phyloP scores from a whole-genome alignment of 202 grass and related monocot species.

The Bolboschoenoplectus hybrid region DNA sequence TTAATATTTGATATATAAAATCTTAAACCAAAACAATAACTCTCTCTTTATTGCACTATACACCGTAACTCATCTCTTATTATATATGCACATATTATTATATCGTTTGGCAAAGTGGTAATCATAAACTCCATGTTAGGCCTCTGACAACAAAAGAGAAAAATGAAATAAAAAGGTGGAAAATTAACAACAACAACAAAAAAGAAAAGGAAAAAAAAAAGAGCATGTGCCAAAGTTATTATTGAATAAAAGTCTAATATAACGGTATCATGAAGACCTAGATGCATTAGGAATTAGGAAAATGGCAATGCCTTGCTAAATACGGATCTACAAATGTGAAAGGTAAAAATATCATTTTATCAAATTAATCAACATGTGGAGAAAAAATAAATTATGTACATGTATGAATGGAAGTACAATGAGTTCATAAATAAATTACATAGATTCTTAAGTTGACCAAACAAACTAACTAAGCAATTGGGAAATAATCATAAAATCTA shows the following conservation, averaged over 20 bases:
- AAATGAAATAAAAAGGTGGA: neutral
- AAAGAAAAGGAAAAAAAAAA: neutral
- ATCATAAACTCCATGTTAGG: constrained; percentile 14
- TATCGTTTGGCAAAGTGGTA: neutral
- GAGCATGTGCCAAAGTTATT: constrained; percentile 17
- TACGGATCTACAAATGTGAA: constrained; percentile 20
- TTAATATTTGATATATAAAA: too few relatives aligned
- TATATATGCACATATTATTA: neutral
- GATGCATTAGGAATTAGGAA: neutral
- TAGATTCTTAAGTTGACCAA: neutral
- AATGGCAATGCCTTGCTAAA: constrained; percentile 1
- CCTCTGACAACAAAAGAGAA: neutral
- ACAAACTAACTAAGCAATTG: neutral
- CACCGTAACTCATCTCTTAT: too few relatives aligned
- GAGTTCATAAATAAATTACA: constrained; percentile 19
- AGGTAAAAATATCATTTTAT: neutral
- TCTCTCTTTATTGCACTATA: too few relatives aligned
- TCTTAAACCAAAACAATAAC: too few relatives aligned
- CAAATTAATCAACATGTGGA: neutral
- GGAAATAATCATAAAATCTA: neutral
- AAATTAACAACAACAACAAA: neutral
- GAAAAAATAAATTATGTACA: neutral
- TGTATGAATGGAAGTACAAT: neutral
- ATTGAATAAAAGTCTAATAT: neutral
- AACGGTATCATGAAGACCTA: neutral